Evolutionary conservation across 768 basidiomycete genomes (phyloP).

Genomic region (Suillus weaverae): DNA sequence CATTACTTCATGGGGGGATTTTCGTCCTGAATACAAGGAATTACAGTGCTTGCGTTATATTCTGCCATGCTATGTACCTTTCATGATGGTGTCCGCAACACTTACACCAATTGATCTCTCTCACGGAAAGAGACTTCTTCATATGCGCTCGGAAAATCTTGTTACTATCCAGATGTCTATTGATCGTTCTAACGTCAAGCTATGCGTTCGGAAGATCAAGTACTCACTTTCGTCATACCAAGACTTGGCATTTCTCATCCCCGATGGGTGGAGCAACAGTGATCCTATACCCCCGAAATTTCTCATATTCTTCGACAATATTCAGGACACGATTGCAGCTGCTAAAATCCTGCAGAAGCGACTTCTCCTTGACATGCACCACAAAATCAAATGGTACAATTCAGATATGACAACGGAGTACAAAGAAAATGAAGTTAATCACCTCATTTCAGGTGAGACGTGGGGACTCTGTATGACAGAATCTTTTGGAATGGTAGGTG

Average conservation of each 20-base stretch:
- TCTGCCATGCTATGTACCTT: constrained; percentile 11
- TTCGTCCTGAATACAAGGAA: constrained; percentile 18
- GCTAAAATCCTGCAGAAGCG: no score
- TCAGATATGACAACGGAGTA: no score
- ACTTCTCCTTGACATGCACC: no score
- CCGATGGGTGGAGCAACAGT: constrained; percentile 6
- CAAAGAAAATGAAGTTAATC: no score
- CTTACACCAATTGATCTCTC: constrained; percentile 7
- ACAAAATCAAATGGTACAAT: no score
- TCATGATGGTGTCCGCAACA: constrained; percentile 22
- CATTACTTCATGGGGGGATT: constrained; percentile 14
- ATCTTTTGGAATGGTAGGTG: no score
- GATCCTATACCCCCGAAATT: constrained; percentile 17
- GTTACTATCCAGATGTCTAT: neutral
- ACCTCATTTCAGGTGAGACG: no score
- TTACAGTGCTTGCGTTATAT: constrained; percentile 14
- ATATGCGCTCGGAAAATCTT: neutral
- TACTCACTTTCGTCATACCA: constrained; percentile 13
- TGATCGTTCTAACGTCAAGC: constrained; percentile 21
- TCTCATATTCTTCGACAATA: constrained; percentile 31
- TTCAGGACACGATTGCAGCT: constrained; percentile 8
- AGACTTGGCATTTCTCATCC: constrained; percentile 21
- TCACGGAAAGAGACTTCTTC: neutral
- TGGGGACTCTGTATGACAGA: no score
- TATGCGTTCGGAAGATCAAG: constrained; percentile 18